Evolutionary conservation across 345 rosid species (phyloP).

Genomic region (Diplotaxis tenuifolia): DNA sequence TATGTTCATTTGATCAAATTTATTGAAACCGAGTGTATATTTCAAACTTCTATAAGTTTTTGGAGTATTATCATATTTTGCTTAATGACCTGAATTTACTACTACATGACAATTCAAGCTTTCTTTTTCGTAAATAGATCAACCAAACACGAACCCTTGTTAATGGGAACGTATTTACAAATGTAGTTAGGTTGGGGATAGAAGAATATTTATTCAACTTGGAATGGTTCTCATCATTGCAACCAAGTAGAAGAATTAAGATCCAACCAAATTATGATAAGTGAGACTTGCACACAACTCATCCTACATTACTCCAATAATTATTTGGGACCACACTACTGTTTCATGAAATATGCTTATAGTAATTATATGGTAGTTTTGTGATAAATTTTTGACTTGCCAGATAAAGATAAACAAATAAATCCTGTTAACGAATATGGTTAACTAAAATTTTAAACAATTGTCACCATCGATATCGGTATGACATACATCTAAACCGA

Average conservation of each 20-base stretch:
- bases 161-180: neutral
- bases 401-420: neutral
- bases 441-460: neutral
- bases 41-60: neutral
- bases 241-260: slow-evolving; percentile 17
- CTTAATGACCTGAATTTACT: neutral
- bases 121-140: neutral
- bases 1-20: neutral
- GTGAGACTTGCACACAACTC: slow-evolving; percentile 39
- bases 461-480: neutral
- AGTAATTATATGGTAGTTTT: neutral
- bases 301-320: slow-evolving; percentile 21
- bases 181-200: slow-evolving; percentile 8
- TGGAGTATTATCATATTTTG: neutral
- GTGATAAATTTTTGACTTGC: neutral
- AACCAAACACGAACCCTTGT: neutral
- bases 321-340: slow-evolving; percentile 16
- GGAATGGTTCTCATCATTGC: slow-evolving; percentile 31
- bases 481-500: neutral
- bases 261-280: slow-evolving; percentile 33
- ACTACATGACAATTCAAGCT: neutral
- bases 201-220: neutral
- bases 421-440: neutral
- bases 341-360: neutral
- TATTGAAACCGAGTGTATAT: neutral